Evolutionary conservation across 2,329 filamentous ascomycete species (phyloP), one percentile per base, ranked within the genome.

Genomic region (Aspergillus ruber): DNA sequence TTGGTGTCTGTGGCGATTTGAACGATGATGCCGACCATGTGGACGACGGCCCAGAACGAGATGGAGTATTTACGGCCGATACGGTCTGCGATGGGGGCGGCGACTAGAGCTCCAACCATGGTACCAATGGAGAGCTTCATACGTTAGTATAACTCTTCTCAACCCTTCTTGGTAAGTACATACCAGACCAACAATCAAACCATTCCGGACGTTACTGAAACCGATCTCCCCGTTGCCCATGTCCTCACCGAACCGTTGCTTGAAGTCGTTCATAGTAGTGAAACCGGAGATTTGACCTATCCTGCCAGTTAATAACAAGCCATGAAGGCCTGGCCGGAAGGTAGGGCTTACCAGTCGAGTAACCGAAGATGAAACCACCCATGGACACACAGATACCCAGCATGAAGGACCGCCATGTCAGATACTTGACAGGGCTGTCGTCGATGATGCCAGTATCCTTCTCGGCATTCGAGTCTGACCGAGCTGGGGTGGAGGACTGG

Each of bases 291-390:
- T 71, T 60, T 74, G 69, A 55, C 69, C 68, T 62, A 56, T n/a
- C 12, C 20, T 57, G 41, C 54, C 18, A 52, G 43, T 36, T 23
- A 42, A 32, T 33, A 39, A 20, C 32, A 48, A 29, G 4, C 35
- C n/a, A 36, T 46, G 12, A 32, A 40, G 41, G 46, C 29, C 50
- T 38, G 25, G 43, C 41, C 13, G 13, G 25, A n/a, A 17, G 10
- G 44, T 49, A 45, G 47, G 48, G 40, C 58, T 50, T 60, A 67
- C 68, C 68, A 51, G 68, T 71, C 17, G 68, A 63, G 55, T 73
- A 74, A 53, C 71, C 70, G 54, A 74, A 74, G 48, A 74, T 68
- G 56, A 74, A 70, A 51, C 72, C 72, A 53, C 72, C 72, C 68
- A 75, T 74, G 5, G 71, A 74, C 38, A 73, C 71, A 47, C 73